A percentile compares a stretch with the other conserved stretches of the same genome.
These are phyloP conservation scores for Suillus alpinus DNA, from an alignment of 768 basidiomycete species.

Conservation along the genomic window DNA sequence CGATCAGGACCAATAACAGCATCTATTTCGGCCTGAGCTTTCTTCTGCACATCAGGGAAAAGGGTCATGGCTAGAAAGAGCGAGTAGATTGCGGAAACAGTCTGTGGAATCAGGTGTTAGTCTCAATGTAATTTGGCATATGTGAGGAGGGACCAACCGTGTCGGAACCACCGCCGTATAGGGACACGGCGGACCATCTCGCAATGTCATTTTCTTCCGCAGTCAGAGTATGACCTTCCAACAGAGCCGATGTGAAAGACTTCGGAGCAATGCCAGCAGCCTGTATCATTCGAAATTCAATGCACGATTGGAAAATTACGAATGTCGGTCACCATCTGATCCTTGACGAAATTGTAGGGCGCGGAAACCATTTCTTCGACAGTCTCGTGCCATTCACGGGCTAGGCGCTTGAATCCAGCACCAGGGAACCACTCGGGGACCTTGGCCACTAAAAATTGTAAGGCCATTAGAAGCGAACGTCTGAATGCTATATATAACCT, in stretches of 20 bases:
- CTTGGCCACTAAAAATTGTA: constrained; percentile 30
- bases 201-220: neutral
- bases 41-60: constrained; percentile 53
- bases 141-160: constrained; percentile 26
- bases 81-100: constrained; percentile 57
- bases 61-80: constrained; percentile 63
- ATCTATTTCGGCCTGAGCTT: constrained; percentile 64
- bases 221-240: constrained; percentile 33
- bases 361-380: constrained; percentile 53
- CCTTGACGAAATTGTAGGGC: constrained; percentile 57
- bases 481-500: constrained; percentile 8
- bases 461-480: neutral
- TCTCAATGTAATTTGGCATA: neutral
- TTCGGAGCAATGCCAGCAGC: constrained; percentile 43
- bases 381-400: constrained; percentile 51
- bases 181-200: constrained; percentile 36
- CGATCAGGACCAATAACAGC: constrained; percentile 55
- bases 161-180: constrained; percentile 57
- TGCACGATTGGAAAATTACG: neutral
- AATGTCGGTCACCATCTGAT: constrained; percentile 48
- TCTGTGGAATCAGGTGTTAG: constrained; percentile 36
- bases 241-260: constrained; percentile 54
- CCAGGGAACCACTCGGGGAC: constrained; percentile 61
- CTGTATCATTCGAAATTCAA: constrained; percentile 30
- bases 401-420: constrained; percentile 50